Evolutionary conservation across 208 protist genomes (phyloP), one percentile per base, ranked within the genome.

Genomic region (Leishmania turanica): DNA sequence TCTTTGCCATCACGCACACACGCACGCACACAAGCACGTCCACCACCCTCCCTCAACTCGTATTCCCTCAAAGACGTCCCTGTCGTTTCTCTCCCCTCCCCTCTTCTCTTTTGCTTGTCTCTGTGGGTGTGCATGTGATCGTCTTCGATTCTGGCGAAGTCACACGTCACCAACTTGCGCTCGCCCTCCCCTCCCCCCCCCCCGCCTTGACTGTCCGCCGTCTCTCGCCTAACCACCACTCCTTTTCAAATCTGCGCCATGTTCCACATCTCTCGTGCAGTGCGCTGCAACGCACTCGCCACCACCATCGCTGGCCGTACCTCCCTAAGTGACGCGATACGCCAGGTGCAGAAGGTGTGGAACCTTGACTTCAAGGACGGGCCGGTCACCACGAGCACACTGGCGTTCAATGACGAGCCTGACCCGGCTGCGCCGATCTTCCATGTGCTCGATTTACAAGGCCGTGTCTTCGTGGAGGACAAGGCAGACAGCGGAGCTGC

Each of bases 401-500:
- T 96, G 19, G 81, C 70, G n/a, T 93, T 96, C 78, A 79, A 89
- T 69, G 81, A 87, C 37, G 81, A 84, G 21, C 70, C 79, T 5
- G 58, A 84, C 40, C 69, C 84, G 13, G 87, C 92, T 1, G 83
- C 70, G n/a, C 92, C 90, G 3, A 77, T 93, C 15, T 96, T 91
- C 54, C 90, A 96, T 72, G 79, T 96, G 15, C 51, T 94, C 34
- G 88, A 94, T 60, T 86, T 93, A n/a, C 86, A 90, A 37, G 92
- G 92, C 31, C 84, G 77, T 6, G 79, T 90, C 34, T 85, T 81
- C 15, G 68, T 81, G 56, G 75, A 75, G 7, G 73, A 72, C 54
- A n/a, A 1, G 56, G 79, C 73, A 72, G 80, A 75, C 13, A 42
- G 65, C 3, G 40, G n/a, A 62, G 62, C 42, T 2, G 31, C 42